Evolutionary conservation across 331 rosid species (phyloP).

Genomic region (Rosa hybrid): DNA sequence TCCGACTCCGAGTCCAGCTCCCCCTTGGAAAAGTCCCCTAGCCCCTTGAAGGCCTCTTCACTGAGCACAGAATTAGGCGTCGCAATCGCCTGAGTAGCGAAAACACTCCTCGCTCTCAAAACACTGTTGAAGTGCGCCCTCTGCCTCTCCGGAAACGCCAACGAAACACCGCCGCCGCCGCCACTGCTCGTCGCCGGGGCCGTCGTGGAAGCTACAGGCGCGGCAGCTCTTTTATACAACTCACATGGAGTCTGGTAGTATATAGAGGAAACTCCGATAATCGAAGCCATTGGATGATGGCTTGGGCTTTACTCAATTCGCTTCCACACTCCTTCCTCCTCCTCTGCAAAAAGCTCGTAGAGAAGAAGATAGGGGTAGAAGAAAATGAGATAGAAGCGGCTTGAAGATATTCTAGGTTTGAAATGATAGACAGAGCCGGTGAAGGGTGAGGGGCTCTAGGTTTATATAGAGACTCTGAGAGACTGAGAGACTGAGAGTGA

Average conservation of each 20-base stretch:
- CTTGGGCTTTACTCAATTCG: neutral
- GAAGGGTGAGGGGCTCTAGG: constrained; percentile 17
- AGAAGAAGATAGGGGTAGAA: neutral
- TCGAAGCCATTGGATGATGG: constrained; percentile 49
- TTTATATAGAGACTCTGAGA: constrained; percentile 4
- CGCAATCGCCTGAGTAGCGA: constrained; percentile 71
- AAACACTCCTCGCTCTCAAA: constrained; percentile 44
- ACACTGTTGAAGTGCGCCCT: constrained; percentile 42
- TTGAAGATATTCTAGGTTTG: constrained; percentile 5
- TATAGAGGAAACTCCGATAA: constrained; percentile 68
- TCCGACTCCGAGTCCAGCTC: constrained; percentile 33
- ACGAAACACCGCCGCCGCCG: constrained; percentile 20
- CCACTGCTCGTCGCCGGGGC: neutral
- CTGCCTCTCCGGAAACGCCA: constrained; percentile 52
- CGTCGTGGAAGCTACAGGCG: constrained; percentile 31
- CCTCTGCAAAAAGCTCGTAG: neutral
- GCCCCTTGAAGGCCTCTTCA: constrained; percentile 83
- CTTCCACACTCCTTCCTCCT: neutral
- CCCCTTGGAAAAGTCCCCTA: constrained; percentile 49
- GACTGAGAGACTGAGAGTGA: constrained; percentile 8
- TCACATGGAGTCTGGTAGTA: constrained; percentile 59
- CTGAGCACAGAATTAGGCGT: constrained; percentile 89
- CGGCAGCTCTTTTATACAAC: constrained; percentile 32
- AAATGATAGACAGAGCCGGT: neutral
- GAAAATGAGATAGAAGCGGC: neutral